A percentile compares a stretch with the other conserved stretches of the same genome.
phyloP scores from a whole-genome alignment of 352 stramenopile species.

The Pythium angustatum region DNA sequence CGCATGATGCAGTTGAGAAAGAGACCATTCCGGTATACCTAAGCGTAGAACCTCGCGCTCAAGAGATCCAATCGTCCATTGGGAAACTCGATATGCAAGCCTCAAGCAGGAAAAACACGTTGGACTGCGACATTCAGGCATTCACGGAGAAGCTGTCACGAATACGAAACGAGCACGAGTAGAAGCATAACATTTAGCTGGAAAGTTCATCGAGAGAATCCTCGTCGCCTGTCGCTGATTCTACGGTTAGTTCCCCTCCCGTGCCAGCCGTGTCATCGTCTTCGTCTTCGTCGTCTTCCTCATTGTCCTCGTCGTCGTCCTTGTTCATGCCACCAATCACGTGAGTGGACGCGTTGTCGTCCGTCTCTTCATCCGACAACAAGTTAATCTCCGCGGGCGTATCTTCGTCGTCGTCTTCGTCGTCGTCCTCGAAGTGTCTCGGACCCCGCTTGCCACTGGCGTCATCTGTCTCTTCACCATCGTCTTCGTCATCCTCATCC shows the following conservation, averaged over 20 bases:
- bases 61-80: too few relatives aligned
- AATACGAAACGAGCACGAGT: not conserved
- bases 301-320: slow-evolving; percentile 27
- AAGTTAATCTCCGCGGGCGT: slow-evolving; percentile 22
- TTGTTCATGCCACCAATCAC: not conserved
- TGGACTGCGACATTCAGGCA: not conserved
- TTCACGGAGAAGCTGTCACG: not conserved
- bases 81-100: too few relatives aligned
- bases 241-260: slow-evolving; percentile 34
- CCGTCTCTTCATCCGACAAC: slow-evolving; percentile 32
- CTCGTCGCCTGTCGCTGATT: slow-evolving; percentile 23
- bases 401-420: slow-evolving; percentile 39
- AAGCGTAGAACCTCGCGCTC: not conserved
- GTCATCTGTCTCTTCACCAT: slow-evolving; percentile 29
- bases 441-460: slow-evolving; percentile 8
- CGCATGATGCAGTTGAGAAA: slow-evolving; percentile 4
- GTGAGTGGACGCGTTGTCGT: slow-evolving; percentile 23
- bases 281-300: slow-evolving; percentile 30
- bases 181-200: too few relatives aligned
- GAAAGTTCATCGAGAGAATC: slow-evolving; percentile 29
- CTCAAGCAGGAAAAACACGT: not conserved
- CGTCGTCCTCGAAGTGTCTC: slow-evolving; percentile 27
- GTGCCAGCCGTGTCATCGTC: slow-evolving; percentile 32
- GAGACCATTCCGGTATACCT: not conserved
- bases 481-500: slow-evolving; percentile 40